Evolutionary conservation across 306 rosid species (phyloP), one percentile per base, ranked within the genome.

Genomic region (Amphicarpaea edgeworthii): DNA sequence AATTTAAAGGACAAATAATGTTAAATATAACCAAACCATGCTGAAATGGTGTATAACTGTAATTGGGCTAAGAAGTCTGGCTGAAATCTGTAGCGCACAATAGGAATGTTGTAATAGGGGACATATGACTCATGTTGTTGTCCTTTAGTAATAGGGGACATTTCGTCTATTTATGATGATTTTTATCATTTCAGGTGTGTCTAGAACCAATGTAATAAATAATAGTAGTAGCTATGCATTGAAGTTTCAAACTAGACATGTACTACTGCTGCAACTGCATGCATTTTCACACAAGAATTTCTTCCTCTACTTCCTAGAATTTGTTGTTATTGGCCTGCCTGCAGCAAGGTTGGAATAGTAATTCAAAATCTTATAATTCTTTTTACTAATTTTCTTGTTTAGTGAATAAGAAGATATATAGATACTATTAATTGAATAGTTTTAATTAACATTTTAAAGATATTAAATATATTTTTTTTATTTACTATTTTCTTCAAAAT

Each of bases 181-280:
- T n/a, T n/a, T n/a, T 79, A 53, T 49, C 73, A 59, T 67, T 77
- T 78, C 77, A 78, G 76, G 80, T 73, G 79, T 72, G 76, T 61
- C 53, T 78, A 78, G 70, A 23, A 42, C 8, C 46, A 40, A 24
- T 8, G n/a, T 42, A 60, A 34, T 28, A 34, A 34, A 42, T 55
- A n/a, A n/a, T n/a, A n/a, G n/a, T n/a, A n/a, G n/a, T n/a, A 58
- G 58, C 28, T 75, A 45, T 28, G 50, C n/a, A n/a, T n/a, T 42
- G 21, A 34, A 20, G 26, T 72, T 77, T 70, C 77, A 70, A 32
- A 59, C 72, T 37, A 62, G 24, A 9, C 47, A 62, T n/a, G n/a
- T n/a, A n/a, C n/a, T n/a, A n/a, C 26, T 3, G 32, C 32, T n/a
- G n/a, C n/a, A n/a, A 30, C 0, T 30, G 28, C 46, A 24, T 34